Evolutionary conservation across 202 grass and related monocot genomes (phyloP), one percentile per base, ranked within the genome.

Genomic region (Setaria italica): DNA sequence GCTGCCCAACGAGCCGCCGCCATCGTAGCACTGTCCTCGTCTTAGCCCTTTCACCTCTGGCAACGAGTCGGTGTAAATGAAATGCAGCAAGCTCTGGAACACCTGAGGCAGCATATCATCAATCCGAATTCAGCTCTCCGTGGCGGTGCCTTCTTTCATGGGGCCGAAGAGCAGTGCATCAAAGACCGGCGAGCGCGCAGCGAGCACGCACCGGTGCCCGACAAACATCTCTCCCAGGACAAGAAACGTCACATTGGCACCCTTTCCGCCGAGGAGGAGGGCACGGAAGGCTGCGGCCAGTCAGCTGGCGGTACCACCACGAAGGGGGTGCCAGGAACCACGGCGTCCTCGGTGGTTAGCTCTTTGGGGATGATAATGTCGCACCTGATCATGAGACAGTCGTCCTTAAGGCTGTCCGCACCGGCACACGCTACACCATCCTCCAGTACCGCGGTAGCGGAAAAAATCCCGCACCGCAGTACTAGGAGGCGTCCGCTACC

Each of bases 101-200:
- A 82, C 67, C 39, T 82, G 21, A 3, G 67, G 19, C 5, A 5
- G 11, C 67, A 82, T 82, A 30, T 30, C 80, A 6, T 62, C 25
- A 30, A 72, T 15, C 67, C 5, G 67, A 0, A 82, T 20, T 37
- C 4, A 13, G 21, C 7, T 9, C 0, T 17, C 10, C 11, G 33
- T 4, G 10, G 32, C 0, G 7, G 12, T 7, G n/a, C 80, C 53
- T 67, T 82, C 67, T 15, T 2, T 59, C 80, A 72, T 72, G 0
- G 1, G 8, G 15, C 80, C 80, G 6, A 60, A 72, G 16, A 82
- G 67, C 67, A 72, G 39, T 1, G 80, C 86, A 21, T 58, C 84
- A 30, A 88, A 88, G 6, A 88, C 86, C 0, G 73, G 80, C 19
- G 86, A 88, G 17, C 80, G 50, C 3, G 70, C 65, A 2, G 62